phyloP scores from a whole-genome alignment of 2,329 filamentous ascomycete species.

The Exophiala sp. region DNA sequence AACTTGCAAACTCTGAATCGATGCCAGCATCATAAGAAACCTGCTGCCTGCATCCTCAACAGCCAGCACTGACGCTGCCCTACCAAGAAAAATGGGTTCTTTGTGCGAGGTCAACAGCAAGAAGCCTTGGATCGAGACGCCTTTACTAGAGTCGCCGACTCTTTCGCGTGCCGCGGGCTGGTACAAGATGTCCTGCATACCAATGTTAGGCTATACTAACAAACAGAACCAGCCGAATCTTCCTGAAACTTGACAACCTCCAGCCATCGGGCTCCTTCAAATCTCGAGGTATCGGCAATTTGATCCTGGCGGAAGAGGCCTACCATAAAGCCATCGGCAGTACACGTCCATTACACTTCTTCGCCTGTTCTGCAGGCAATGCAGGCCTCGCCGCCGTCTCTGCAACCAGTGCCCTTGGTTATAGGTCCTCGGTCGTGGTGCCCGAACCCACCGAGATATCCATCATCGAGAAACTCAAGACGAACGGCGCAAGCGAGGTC shows the following conservation, averaged over 20 bases:
- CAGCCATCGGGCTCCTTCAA: slow-evolving; percentile 86
- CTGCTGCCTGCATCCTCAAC: not conserved
- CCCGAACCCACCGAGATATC: slow-evolving; percentile 61
- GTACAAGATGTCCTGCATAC: slow-evolving; percentile 3
- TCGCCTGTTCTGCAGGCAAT: slow-evolving; percentile 76
- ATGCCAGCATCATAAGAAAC: not conserved
- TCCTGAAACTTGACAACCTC: slow-evolving; percentile 79
- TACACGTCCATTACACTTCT: slow-evolving; percentile 59
- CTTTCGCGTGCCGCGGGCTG: slow-evolving; percentile 33
- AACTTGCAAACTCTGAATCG: not conserved
- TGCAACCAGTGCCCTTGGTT: slow-evolving; percentile 61
- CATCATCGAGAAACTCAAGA: slow-evolving; percentile 70
- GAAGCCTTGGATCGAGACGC: slow-evolving; percentile 38
- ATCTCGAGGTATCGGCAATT: slow-evolving; percentile 46
- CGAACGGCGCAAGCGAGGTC: slow-evolving; percentile 63
- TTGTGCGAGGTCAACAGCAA: not conserved
- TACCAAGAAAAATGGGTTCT: not conserved
- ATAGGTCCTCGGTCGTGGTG: slow-evolving; percentile 71
- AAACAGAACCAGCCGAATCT: slow-evolving; percentile 57
- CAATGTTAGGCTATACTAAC: not conserved
- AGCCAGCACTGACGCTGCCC: no score
- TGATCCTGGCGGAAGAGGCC: slow-evolving; percentile 48
- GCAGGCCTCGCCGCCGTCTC: slow-evolving; percentile 77
- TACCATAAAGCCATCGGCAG: slow-evolving; percentile 32
- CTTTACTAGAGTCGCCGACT: slow-evolving; percentile 36